phyloP scores from a whole-genome alignment of 2,329 filamentous ascomycete species.

The Diaporthe australafricana region DNA sequence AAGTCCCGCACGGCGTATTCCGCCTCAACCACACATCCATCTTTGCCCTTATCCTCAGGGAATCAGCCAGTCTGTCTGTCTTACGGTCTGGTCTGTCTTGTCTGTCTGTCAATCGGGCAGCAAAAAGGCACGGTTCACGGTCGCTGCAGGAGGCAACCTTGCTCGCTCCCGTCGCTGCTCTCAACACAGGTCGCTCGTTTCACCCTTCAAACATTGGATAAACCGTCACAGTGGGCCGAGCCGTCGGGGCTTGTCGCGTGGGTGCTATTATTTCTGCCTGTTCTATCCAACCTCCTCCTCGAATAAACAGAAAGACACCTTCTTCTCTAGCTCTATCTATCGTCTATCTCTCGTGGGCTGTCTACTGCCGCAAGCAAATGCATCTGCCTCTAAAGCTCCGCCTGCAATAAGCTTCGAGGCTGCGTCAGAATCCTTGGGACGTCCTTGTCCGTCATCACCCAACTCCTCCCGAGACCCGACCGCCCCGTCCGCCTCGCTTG shows the following conservation, averaged over 20 bases:
- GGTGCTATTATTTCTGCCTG: background rate
- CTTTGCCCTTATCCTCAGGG: background rate
- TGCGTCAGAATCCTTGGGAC: background rate
- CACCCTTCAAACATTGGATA: slow-evolving; percentile 20
- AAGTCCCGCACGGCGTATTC: background rate
- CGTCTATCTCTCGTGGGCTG: slow-evolving; percentile 2
- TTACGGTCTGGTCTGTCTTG: background rate
- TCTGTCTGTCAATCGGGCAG: slow-evolving; percentile 5
- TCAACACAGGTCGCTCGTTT: slow-evolving; percentile 23
- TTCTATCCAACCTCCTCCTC: background rate
- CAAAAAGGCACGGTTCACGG: slow-evolving; percentile 1
- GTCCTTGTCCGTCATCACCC: background rate
- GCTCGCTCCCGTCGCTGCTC: slow-evolving; percentile 7
- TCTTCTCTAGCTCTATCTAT: slow-evolving; percentile 18
- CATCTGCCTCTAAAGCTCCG: background rate
- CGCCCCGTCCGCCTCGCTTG: slow-evolving; percentile 6
- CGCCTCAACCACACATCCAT: background rate
- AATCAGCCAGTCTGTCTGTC: background rate
- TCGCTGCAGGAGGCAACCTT: slow-evolving; percentile 11
- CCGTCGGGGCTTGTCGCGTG: background rate
- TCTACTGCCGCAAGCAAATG: background rate
- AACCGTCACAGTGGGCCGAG: slow-evolving; percentile 11
- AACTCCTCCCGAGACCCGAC: background rate
- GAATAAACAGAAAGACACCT: background rate
- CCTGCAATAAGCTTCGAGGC: slow-evolving; percentile 16